Percentiles rank a stretch among this genome's conserved stretches.
Evolutionary conservation across 768 basidiomycete genomes (phyloP).

Genomic region (Symmetrospora coprosmae): DNA sequence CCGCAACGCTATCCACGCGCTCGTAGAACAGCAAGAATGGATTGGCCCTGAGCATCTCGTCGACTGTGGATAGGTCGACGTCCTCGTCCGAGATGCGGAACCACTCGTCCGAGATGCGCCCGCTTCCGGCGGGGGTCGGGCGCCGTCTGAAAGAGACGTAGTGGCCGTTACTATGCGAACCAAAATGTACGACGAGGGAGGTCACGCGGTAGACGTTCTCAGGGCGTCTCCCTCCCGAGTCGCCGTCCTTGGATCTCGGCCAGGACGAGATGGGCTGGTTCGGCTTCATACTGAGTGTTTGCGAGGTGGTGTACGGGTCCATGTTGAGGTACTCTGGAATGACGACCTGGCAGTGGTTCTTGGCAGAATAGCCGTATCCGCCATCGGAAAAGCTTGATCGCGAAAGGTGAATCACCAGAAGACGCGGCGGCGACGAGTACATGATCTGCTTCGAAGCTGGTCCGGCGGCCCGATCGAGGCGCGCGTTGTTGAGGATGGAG

Average conservation of each 20-base stretch:
- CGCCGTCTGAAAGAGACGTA: conserved; percentile 82
- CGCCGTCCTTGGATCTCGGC: conserved; percentile 44
- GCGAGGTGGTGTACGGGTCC: conserved; percentile 70
- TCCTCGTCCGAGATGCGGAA: conserved; percentile 73
- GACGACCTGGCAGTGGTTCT: conserved; percentile 62
- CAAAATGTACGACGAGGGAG: conserved; percentile 82
- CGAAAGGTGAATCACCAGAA: conserved; percentile 79
- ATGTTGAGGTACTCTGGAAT: conserved; percentile 84
- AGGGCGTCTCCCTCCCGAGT: conserved; percentile 42
- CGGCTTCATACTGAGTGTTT: conserved; percentile 53
- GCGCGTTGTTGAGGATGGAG: conserved; percentile 47
- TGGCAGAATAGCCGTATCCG: conserved; percentile 42
- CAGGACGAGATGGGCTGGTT: conserved; percentile 56
- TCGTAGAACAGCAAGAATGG: conserved; percentile 94
- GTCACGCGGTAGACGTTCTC: conserved; percentile 71
- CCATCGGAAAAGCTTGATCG: conserved; percentile 49
- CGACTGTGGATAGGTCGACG: conserved; percentile 60
- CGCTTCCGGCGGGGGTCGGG: conserved; percentile 39
- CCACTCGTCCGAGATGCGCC: conserved; percentile 43
- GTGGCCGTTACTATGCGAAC: conserved; percentile 83
- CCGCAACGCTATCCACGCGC: conserved; percentile 42
- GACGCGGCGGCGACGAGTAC: conserved; percentile 75
- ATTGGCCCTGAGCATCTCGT: conserved; percentile 58
- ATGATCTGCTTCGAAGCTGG: conserved; percentile 81
- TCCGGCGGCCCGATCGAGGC: conserved; percentile 61